These are phyloP conservation scores for Cutaneotrichosporon sp. DNA, from an alignment of 1,284 basidiomycete species.

Conservation along the genomic window DNA sequence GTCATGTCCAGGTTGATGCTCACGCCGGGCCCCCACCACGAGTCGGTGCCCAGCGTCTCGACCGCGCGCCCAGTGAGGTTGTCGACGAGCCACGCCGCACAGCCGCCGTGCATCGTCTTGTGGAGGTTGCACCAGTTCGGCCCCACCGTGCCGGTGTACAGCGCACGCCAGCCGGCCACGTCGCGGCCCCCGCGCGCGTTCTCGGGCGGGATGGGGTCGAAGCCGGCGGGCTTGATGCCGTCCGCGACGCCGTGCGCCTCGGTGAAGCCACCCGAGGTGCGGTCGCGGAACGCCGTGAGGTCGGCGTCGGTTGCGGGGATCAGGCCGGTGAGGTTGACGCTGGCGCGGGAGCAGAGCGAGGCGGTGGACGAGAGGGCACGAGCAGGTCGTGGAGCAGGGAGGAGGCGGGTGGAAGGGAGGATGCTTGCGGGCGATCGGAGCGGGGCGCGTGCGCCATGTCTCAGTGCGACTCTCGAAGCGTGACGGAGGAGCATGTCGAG, in stretches of 20 bases:
- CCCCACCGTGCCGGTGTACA: constrained; percentile 11
- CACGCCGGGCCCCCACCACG: constrained; percentile 15
- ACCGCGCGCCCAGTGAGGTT: constrained; percentile 16
- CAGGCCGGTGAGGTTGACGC: background rate
- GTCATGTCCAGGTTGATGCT: constrained; percentile 21
- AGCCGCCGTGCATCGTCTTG: constrained; percentile 18
- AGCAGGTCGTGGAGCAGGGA: background rate
- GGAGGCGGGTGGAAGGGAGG: background rate
- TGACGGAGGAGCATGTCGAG: background rate
- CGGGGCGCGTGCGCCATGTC: too few species aligned
- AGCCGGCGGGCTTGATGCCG: background rate
- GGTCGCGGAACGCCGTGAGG: background rate
- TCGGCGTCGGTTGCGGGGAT: constrained; percentile 5
- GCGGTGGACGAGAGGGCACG: background rate
- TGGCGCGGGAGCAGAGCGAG: background rate
- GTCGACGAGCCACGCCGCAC: constrained; percentile 19
- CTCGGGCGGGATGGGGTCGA: constrained; percentile 10
- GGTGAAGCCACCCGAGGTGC: constrained; percentile 5
- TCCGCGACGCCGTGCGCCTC: constrained; percentile 12
- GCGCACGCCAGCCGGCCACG: constrained; percentile 14
- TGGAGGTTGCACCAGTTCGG: constrained; percentile 17
- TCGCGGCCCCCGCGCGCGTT: constrained; percentile 14
- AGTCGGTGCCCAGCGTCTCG: constrained; percentile 6
- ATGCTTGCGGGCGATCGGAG: background rate
- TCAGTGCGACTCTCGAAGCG: background rate